phyloP scores from a whole-genome alignment of 2,329 filamentous ascomycete genomes.

The Fusarium penzigii region DNA sequence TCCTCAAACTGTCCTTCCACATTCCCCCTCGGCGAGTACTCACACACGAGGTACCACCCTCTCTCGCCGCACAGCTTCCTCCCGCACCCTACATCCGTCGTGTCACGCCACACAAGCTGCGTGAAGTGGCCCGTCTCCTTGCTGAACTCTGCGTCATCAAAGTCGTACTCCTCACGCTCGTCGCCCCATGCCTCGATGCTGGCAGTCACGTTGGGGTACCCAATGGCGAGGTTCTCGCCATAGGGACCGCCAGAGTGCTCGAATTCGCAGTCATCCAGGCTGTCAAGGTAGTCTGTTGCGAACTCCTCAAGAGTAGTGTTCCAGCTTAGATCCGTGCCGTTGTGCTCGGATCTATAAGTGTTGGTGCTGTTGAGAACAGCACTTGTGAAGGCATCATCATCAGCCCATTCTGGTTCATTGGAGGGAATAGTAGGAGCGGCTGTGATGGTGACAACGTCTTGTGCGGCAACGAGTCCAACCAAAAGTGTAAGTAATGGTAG shows the following conservation, averaged over 20 bases:
- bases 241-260: conserved; percentile 62
- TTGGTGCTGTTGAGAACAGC: conserved; percentile 69
- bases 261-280: conserved; percentile 45
- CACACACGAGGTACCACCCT: conserved; percentile 69
- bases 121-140: conserved; percentile 70
- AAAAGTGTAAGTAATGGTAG: conserved; percentile 14
- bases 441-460: conserved; percentile 38
- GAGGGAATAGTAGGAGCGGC: conserved; percentile 36
- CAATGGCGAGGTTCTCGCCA: conserved; percentile 74
- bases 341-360: conserved; percentile 63
- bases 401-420: conserved; percentile 35
- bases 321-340: conserved; percentile 61
- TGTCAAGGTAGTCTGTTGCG: conserved; percentile 51
- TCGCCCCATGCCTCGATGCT: conserved; percentile 68
- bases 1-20: conserved; percentile 53
- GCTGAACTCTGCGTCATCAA: conserved; percentile 54
- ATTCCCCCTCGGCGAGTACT: conserved; percentile 70
- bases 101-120: conserved; percentile 70
- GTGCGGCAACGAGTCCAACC: conserved; percentile 3
- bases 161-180: conserved; percentile 57
- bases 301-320: conserved; percentile 62
- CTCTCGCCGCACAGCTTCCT: conserved; percentile 43
- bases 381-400: conserved; percentile 42
- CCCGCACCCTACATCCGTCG: conserved; percentile 59
- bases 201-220: conserved; percentile 59